phyloP scores from a whole-genome alignment of 2,329 filamentous ascomycete genomes.

The Neofusicoccum ribis region DNA sequence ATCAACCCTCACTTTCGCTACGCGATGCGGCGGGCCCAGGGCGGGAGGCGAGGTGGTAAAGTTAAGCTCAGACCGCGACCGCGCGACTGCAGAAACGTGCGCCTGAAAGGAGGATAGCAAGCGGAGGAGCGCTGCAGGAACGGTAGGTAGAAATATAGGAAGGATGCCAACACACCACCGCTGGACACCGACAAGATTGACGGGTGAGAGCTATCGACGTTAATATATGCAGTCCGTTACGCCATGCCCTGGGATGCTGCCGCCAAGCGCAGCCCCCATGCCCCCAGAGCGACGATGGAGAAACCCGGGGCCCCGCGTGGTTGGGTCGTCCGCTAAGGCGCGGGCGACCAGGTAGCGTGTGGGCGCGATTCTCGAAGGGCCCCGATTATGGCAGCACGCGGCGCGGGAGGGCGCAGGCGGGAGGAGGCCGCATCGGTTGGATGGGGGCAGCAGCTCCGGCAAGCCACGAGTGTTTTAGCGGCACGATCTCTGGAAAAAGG shows the following conservation, averaged over 20 bases:
- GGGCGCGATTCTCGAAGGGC: neutral
- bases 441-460: neutral
- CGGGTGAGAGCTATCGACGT: neutral
- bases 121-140: too few relatives aligned
- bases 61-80: neutral
- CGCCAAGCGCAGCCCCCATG: neutral
- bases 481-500: neutral
- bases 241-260: neutral
- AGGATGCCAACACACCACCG: neutral
- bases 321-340: neutral
- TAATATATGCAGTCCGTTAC: neutral
- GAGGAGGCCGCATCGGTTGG: neutral
- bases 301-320: slow-evolving; percentile 5
- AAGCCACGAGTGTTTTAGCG: neutral
- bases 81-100: neutral
- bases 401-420: neutral
- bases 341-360: neutral
- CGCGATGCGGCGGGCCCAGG: neutral
- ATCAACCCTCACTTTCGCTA: too few relatives aligned
- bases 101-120: neutral
- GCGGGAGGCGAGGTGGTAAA: neutral
- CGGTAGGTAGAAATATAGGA: neutral
- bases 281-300: neutral
- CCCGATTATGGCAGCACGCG: neutral
- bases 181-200: neutral